Percentiles rank a stretch among this genome's conserved stretches.
phyloP scores from a whole-genome alignment of 2,329 filamentous ascomycete genomes.

The Epichloe bromicola region DNA sequence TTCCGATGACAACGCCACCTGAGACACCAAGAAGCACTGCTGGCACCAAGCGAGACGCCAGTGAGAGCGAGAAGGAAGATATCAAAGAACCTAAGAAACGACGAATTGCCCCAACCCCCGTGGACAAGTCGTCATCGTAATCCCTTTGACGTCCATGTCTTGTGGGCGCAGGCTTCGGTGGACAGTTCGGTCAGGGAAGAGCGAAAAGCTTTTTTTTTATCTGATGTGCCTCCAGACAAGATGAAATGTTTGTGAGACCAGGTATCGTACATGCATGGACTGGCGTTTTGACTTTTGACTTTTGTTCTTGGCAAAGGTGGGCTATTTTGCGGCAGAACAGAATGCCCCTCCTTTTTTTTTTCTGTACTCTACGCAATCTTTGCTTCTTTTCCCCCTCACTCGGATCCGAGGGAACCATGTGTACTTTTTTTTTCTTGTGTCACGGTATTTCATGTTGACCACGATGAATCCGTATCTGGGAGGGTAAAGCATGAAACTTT shows the following conservation, averaged over 20 bases:
- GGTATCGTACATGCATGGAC: slow-evolving; percentile 15
- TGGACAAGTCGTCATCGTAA: slow-evolving; percentile 19
- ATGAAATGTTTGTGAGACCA: background rate
- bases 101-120: slow-evolving; percentile 54
- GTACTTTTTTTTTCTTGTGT: background rate
- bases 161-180: background rate
- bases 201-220: background rate
- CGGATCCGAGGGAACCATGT: background rate
- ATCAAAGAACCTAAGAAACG: slow-evolving; percentile 50
- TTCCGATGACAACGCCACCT: slow-evolving; percentile 79
- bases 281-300: slow-evolving; percentile 13
- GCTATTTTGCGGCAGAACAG: background rate
- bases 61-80: slow-evolving; percentile 40
- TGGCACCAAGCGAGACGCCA: slow-evolving; percentile 44
- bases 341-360: background rate
- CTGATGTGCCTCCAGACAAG: background rate
- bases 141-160: background rate
- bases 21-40: slow-evolving; percentile 55
- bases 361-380: background rate
- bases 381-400: background rate
- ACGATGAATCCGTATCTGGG: background rate
- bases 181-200: background rate
- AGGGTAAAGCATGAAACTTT: background rate
- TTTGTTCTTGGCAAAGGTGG: background rate
- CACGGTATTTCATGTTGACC: background rate